A percentile compares a stretch with the other conserved stretches of the same genome.
Conservation (phyloP, 106 monocot species). For the Triglochin maritima region DNA sequence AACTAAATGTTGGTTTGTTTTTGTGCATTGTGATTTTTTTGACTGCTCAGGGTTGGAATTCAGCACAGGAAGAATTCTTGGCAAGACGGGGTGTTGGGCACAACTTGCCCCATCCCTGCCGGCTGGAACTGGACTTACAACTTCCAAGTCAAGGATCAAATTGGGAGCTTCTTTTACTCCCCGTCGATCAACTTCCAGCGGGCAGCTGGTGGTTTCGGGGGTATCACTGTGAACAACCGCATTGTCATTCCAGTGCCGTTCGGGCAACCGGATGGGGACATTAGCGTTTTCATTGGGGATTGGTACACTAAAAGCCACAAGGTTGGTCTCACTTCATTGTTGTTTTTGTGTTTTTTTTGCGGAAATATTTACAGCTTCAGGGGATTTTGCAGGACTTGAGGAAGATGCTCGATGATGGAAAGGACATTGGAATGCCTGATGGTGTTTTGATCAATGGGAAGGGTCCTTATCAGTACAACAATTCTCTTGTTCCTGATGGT, state of each 20-base stretch:
- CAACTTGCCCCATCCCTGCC: slow-evolving; percentile 78
- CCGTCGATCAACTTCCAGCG: slow-evolving; percentile 65
- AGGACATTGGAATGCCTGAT: slow-evolving; percentile 70
- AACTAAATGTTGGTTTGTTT: no score
- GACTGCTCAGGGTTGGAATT: slow-evolving; percentile 42
- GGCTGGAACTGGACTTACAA: slow-evolving; percentile 96
- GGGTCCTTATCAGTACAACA: slow-evolving; percentile 69
- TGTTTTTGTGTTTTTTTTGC: neutral
- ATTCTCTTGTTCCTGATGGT: slow-evolving; percentile 55
- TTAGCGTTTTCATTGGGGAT: slow-evolving; percentile 72
- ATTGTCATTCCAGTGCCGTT: slow-evolving; percentile 56
- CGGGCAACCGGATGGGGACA: slow-evolving; percentile 49
- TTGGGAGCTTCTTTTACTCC: slow-evolving; percentile 88
- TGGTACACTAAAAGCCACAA: slow-evolving; percentile 75
- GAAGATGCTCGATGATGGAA: slow-evolving; percentile 67
- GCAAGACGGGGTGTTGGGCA: slow-evolving; percentile 90
- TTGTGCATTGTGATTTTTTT: neutral
- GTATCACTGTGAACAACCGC: slow-evolving; percentile 59
- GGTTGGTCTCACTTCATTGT: slow-evolving; percentile 13
- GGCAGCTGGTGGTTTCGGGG: slow-evolving; percentile 73
- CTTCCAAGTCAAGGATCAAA: slow-evolving; percentile 91
- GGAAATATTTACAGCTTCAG: neutral
- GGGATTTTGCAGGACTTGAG: slow-evolving; percentile 53
- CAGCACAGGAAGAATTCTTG: slow-evolving; percentile 72
- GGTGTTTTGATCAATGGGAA: slow-evolving; percentile 85